phyloP scores from a whole-genome alignment of 306 rosid genomes.

The Vigna reflexopilosa region DNA sequence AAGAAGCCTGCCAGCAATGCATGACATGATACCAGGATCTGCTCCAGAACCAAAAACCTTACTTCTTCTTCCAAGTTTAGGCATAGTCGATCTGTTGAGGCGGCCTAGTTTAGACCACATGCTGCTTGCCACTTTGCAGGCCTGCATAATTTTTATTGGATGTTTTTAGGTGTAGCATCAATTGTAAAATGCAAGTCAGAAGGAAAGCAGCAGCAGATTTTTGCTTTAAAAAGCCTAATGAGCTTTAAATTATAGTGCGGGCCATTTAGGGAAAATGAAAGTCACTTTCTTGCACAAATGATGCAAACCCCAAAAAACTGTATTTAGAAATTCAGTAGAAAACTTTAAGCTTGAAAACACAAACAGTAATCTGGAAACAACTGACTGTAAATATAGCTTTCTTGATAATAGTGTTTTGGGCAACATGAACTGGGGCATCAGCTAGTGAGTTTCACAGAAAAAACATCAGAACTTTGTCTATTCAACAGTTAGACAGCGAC shows the following conservation, averaged over 20 bases:
- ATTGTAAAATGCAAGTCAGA: conserved; percentile 20
- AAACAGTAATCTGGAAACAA: conserved; percentile 16
- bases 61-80: conserved; percentile 75
- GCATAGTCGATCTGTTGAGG: conserved; percentile 89
- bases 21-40: conserved; percentile 87
- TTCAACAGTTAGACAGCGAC: not conserved
- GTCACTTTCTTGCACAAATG: conserved; percentile 4
- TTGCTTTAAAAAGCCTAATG: not conserved
- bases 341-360: conserved; percentile 20
- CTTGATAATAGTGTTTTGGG: not conserved
- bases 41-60: conserved; percentile 87
- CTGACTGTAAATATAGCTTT: not conserved
- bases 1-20: conserved; percentile 92
- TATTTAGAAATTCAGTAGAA: conserved; percentile 25
- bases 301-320: conserved; percentile 27
- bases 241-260: too few species aligned
- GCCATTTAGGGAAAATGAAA: not conserved
- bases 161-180: conserved; percentile 28
- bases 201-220: not conserved
- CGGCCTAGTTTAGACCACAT: conserved; percentile 98
- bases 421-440: conserved; percentile 6
- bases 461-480: conserved; percentile 25
- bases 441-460: not conserved
- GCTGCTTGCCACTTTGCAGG: conserved; percentile 73
- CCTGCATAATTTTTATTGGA: conserved; percentile 55